Evolutionary conservation across 768 basidiomycete species (phyloP).

Genomic region (Boletus subcaerulescens): DNA sequence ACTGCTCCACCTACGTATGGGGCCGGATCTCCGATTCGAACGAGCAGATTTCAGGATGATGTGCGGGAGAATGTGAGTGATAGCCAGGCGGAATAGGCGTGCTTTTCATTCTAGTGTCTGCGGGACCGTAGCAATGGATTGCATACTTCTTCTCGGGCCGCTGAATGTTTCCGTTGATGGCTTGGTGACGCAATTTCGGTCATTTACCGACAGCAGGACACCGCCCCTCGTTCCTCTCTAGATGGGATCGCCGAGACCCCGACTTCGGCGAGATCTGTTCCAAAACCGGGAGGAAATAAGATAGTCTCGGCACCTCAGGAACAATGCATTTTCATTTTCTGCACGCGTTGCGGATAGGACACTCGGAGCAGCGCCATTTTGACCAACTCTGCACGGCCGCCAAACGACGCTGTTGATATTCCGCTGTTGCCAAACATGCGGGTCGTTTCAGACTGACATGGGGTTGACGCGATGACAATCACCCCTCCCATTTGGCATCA

Average conservation of each 20-base stretch:
- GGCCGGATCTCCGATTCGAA: slow-evolving; percentile 24
- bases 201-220: slow-evolving; percentile 14
- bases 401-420: background rate
- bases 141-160: slow-evolving; percentile 15
- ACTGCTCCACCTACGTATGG: slow-evolving; percentile 20
- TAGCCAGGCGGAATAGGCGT: slow-evolving; percentile 30
- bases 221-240: slow-evolving; percentile 10
- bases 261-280: slow-evolving; percentile 13
- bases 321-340: background rate
- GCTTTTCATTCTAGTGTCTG: slow-evolving; percentile 29
- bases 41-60: slow-evolving; percentile 12
- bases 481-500: slow-evolving; percentile 6
- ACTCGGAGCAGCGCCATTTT: background rate
- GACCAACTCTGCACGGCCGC: background rate
- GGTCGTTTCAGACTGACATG: slow-evolving; percentile 16
- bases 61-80: slow-evolving; percentile 15
- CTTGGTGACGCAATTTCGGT: slow-evolving; percentile 24
- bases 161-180: slow-evolving; percentile 10
- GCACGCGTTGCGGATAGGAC: background rate
- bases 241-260: slow-evolving; percentile 18
- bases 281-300: slow-evolving; percentile 2
- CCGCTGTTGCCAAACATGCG: slow-evolving; percentile 5
- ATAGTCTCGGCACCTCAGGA: background rate
- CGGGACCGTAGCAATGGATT: slow-evolving; percentile 22
- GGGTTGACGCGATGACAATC: background rate